A percentile compares a stretch with the other conserved stretches of the same genome.
phyloP scores from a whole-genome alignment of 345 rosid species.

The Salix koriyanagi region DNA sequence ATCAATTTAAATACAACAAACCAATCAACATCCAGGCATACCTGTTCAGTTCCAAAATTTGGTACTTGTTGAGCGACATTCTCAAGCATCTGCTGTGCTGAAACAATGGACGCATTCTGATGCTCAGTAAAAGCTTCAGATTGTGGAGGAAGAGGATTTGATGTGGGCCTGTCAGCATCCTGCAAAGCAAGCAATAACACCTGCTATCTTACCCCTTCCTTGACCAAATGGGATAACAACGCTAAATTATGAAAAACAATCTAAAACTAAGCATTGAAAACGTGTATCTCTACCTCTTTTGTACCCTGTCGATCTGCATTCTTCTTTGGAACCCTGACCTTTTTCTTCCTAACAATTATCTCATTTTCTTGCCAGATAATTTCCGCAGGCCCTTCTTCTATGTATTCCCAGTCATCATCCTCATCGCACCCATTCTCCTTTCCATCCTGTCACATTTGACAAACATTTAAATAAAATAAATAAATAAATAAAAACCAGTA shows the following conservation, averaged over 20 bases:
- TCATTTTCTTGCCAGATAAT: conserved; percentile 91
- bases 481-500: background rate
- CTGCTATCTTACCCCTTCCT: background rate
- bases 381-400: conserved; percentile 86
- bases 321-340: conserved; percentile 69
- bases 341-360: conserved; percentile 72
- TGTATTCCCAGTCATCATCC: conserved; percentile 77
- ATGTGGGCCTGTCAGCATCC: conserved; percentile 73
- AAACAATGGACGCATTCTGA: conserved; percentile 38
- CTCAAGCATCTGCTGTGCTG: conserved; percentile 66
- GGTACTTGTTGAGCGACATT: conserved; percentile 84
- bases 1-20: background rate
- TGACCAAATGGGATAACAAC: no score
- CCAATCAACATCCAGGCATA: conserved; percentile 8
- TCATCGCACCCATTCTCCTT: conserved; percentile 37
- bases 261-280: background rate
- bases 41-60: conserved; percentile 96
- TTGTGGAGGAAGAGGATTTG: conserved; percentile 90
- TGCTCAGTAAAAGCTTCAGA: conserved; percentile 49
- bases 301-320: conserved; percentile 18
- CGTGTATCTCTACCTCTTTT: conserved; percentile 42
- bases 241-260: no score
- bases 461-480: background rate
- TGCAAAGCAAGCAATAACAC: conserved; percentile 25
- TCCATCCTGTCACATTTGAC: conserved; percentile 36